Conservation (phyloP, 176 grass and related monocot species). For the Avena atlantica region DNA sequence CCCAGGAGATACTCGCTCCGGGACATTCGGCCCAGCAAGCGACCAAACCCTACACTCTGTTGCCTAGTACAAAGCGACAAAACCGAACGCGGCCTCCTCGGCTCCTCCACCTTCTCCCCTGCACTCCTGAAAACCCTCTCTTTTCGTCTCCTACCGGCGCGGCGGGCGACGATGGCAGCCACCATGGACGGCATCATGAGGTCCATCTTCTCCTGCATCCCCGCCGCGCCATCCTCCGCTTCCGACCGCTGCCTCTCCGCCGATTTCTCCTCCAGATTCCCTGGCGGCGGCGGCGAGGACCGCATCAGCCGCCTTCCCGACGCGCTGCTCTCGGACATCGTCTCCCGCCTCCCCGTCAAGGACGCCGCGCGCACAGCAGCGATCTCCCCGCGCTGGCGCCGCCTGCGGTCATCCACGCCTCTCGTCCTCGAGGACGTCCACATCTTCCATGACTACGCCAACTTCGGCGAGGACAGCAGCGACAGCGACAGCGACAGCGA, state of each 20-base stretch:
- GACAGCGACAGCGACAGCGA: not conserved
- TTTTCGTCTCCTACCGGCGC: not conserved
- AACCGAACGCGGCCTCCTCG: conserved; percentile 7
- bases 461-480: not conserved
- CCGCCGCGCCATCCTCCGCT: not conserved
- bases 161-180: not conserved
- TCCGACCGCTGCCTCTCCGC: not conserved
- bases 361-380: conserved; percentile 46
- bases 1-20: not conserved
- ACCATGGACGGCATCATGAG: not conserved
- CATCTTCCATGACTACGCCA: conserved; percentile 16
- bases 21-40: conserved; percentile 12
- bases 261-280: not conserved
- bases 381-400: conserved; percentile 52
- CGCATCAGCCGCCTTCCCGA: conserved; percentile 45
- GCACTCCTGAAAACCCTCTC: not conserved
- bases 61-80: not conserved
- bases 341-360: conserved; percentile 43
- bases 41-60: not conserved
- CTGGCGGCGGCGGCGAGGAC: conserved; percentile 21
- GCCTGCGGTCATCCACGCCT: conserved; percentile 36
- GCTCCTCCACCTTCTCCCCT: not conserved
- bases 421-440: conserved; percentile 48
- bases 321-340: conserved; percentile 30
- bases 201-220: conserved; percentile 18